Evolutionary conservation across 805 yeast species (phyloP).

Genomic region (Spathaspora sp.): DNA sequence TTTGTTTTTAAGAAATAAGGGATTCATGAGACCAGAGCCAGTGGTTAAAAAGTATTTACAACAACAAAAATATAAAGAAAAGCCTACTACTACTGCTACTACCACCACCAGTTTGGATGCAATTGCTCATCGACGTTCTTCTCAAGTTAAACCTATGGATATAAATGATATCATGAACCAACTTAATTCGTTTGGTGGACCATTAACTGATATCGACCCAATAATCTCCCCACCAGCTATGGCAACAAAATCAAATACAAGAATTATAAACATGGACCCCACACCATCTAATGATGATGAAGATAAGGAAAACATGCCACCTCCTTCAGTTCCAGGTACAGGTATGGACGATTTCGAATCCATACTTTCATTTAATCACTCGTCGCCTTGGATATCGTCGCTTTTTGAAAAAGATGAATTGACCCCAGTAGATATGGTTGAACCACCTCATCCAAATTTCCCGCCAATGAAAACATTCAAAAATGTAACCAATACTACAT

Average conservation of each 20-base stretch:
- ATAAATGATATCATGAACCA: constrained; percentile 40
- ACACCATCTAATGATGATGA: constrained; percentile 39
- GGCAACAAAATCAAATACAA: constrained; percentile 54
- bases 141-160: constrained; percentile 24
- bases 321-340: constrained; percentile 10
- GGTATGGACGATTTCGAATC: constrained; percentile 20
- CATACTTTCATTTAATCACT: constrained; percentile 14
- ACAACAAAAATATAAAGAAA: constrained; percentile 40
- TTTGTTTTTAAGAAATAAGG: constrained; percentile 38
- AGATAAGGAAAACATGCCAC: constrained; percentile 26
- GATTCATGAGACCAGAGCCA: constrained; percentile 44
- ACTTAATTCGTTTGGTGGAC: constrained; percentile 39
- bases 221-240: constrained; percentile 43
- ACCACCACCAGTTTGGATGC: constrained; percentile 10
- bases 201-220: constrained; percentile 44
- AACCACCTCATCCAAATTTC: constrained; percentile 18
- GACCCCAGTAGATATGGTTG: constrained; percentile 10
- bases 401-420: not conserved
- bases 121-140: constrained; percentile 12
- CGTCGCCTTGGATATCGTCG: not conserved
- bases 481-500: constrained; percentile 22
- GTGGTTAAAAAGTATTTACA: constrained; percentile 44
- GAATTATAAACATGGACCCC: constrained; percentile 46
- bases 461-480: constrained; percentile 31
- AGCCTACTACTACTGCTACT: constrained; percentile 20